Evolutionary conservation across 140 eudicot genomes (phyloP), one percentile per base, ranked within the genome.

Genomic region (Ambrosia hybrid): DNA sequence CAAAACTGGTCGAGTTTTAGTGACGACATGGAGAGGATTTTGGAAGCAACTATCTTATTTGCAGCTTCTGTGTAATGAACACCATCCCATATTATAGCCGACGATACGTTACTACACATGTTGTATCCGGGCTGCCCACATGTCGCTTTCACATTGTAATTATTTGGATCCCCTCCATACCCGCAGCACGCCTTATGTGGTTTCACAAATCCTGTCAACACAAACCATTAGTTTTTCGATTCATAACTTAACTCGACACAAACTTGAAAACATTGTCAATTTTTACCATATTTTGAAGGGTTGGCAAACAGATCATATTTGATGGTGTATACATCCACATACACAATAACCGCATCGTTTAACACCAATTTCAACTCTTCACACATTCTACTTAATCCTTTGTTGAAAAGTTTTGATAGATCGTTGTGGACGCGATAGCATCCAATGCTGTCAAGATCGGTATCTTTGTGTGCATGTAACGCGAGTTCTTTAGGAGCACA

Each of bases 401-500:
- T 61, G 59, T 87, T 87, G 17, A 87, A 72, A 53, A 80, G 82
- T 76, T 84, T 82, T 58, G 93, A 73, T 36, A 86, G 41, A 53
- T 84, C 79, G 30, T 87, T 87, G 65, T 84, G 84, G n/a, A 83
- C 75, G 12, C 83, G 81, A 33, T 79, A 72, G 65, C 93, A 87
- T 62, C 93, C 93, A 16, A 82, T 62, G 53, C 12, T 83, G 73
- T 87, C 93, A 16, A 84, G 75, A 70, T 84, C 83, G 13, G 75
- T 73, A 6, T 78, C 33, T 2, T 71, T 69, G 57, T 71, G 79
- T 66, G 80, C 76, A 67, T 77, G 81, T 64, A 76, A 30, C 17
- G 87, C 89, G 34, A 86, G 83, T 21, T 81, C 86, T 68, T 84
- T 84, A n/a, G 92, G 85, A 43, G 82, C 73, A 66, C 92, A 86